Evolutionary conservation across 805 yeast genomes (phyloP), one percentile per base, ranked within the genome.

Genomic region (Hanseniaspora singularis): DNA sequence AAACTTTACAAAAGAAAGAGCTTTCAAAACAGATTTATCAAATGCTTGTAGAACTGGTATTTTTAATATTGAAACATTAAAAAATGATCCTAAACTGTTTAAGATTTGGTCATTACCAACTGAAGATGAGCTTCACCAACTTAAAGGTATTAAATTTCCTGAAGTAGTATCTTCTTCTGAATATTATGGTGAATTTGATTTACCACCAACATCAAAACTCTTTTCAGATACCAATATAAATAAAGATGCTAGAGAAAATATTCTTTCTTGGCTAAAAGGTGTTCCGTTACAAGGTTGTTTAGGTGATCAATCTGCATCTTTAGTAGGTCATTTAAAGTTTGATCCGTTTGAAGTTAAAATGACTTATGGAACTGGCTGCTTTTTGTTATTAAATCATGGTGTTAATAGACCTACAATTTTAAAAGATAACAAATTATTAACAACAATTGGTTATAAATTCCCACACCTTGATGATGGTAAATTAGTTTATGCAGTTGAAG

Each of bases 311-410:
- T 77, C 88, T 48, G 86, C 96, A 2, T 92, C 96, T 1, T 64
- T 89, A 51, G 95, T 87, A 41, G 97, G 96, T 31, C 96, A 88
- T 64, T 64, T 84, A 63, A 95, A 95, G 1, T 76, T 86, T 56
- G 71, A 74, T 52, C 72, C 76, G 37, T 96, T 96, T 48, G 77
- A 81, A 38, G 95, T 95, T 38, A 88, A 88, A 64, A 86, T 95
- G 70, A 88, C 97, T 10, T 88, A 87, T 58, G 97, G 97, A 52
- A 88, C 97, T 1, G 97, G 97, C 51, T 84, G 95, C 62, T 88
- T 88, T 70, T 64, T 88, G 51, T 69, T 89, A 52, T 85, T 81
- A 70, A 88, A 88, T 64, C 83, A 95, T 1, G 97, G 97, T 50
- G 63, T 68, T 38, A 64, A 69, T 43, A 81, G 85, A 50, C 71